These are phyloP conservation scores for Thozetella sp. DNA, from an alignment of 495 filamentous ascomycete genomes.

Conservation along the genomic window DNA sequence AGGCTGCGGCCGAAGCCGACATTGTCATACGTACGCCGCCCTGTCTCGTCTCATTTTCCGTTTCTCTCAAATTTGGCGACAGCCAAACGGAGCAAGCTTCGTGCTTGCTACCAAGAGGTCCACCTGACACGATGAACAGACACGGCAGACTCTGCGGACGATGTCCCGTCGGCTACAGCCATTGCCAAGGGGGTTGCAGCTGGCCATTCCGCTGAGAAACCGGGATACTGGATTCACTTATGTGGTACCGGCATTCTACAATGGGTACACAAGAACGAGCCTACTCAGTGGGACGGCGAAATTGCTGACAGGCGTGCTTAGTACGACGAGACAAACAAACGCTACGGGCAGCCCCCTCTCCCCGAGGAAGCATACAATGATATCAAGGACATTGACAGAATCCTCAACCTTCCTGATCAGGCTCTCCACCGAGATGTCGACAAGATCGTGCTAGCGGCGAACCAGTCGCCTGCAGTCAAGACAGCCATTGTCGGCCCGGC, in stretches of 20 bases:
- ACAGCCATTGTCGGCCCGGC: constrained; percentile 79
- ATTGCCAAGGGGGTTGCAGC: constrained; percentile 44
- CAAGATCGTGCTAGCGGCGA: constrained; percentile 40
- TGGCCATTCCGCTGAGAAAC: constrained; percentile 45
- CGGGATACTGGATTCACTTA: constrained; percentile 49
- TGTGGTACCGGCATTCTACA: constrained; percentile 47
- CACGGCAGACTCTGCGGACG: constrained; percentile 47
- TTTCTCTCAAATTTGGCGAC: background rate
- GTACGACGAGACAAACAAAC: constrained; percentile 37
- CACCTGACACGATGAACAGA: too few relatives aligned
- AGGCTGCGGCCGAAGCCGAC: constrained; percentile 63
- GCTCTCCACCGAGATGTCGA: constrained; percentile 47
- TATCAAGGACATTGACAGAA: constrained; percentile 32
- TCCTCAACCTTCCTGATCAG: constrained; percentile 34
- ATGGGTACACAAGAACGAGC: constrained; percentile 20
- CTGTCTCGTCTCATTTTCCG: too few relatives aligned
- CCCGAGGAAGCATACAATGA: constrained; percentile 36
- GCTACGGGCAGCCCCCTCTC: constrained; percentile 39
- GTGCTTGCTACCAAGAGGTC: background rate
- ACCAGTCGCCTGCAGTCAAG: constrained; percentile 50
- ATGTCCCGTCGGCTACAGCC: constrained; percentile 38
- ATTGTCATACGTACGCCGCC: constrained; percentile 65
- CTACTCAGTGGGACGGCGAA: background rate
- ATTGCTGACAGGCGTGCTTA: background rate
- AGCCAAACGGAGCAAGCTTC: background rate